Evolutionary conservation across 2,329 filamentous ascomycete genomes (phyloP), one percentile per base, ranked within the genome.

Genomic region (Claviceps spartinae): DNA sequence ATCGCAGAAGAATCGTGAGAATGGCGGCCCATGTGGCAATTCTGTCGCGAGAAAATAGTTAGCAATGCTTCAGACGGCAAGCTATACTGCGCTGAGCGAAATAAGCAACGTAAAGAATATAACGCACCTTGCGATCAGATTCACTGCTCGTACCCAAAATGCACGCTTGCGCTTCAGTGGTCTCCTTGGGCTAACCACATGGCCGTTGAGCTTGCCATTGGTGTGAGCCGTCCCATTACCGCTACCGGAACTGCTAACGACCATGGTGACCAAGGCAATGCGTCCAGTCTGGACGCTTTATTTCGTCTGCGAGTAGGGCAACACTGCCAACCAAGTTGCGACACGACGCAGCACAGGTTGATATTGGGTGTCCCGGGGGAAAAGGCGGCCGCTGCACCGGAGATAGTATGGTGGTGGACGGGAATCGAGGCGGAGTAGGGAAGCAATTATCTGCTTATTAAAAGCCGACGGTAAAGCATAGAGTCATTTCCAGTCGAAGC

Each of bases 21-120:
- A 97, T 82, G 38, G 83, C 77, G 65, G 93, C 95, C 91, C 91
- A 98, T 20, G 88, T 85, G 53, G 83, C 67, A 45, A 96, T 67
- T 62, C 91, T 91, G 6, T 37, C 20, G 20, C 5, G 26, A 20
- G 5, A 38, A 42, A 16, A 24, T 5, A 26, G 41, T 36, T 16
- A 42, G 38, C 20, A 30, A 14, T 43, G 16, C 24, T 36, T 46
- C 14, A 11, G 30, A 8, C 9, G 16, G 43, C 14, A 30, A 8
- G 14, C 11, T 18, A 9, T n/a, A n/a, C 14, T 18, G 24, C 43
- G 16, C 16, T 3, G 18, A 5, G 14, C 14, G 16, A 30, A 14
- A 34, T 8, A 20, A 38, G 11, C 11, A 37, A 9, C 9, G 2
- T 1, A 9, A 34, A 36, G 24, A 46, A 47, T 47, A 11, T 5